phyloP scores from a whole-genome alignment of 2,329 filamentous ascomycete genomes.

The Colletotrichum sp. region DNA sequence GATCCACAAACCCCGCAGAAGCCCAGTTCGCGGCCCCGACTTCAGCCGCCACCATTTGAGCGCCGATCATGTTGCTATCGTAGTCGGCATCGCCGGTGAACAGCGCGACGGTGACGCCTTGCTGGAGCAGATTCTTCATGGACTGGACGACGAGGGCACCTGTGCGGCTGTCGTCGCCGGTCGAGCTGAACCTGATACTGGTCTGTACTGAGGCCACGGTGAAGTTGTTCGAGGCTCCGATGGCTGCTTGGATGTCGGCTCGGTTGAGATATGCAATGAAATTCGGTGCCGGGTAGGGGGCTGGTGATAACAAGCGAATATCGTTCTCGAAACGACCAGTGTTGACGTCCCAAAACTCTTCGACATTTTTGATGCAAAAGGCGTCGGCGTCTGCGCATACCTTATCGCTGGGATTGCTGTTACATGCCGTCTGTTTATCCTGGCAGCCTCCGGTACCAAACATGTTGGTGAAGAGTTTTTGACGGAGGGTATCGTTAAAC shows the following conservation, averaged over 20 bases:
- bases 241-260: background rate
- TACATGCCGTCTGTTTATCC: background rate
- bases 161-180: conserved; percentile 7
- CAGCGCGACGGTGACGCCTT: conserved; percentile 1
- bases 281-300: background rate
- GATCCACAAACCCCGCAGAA: background rate
- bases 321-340: background rate
- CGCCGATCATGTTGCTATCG: conserved; percentile 10
- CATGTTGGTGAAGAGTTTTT: background rate
- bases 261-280: conserved; percentile 8
- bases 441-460: background rate
- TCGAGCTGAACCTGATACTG: background rate
- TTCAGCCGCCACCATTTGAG: background rate
- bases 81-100: conserved; percentile 11
- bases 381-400: background rate
- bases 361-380: background rate
- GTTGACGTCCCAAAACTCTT: conserved; percentile 1
- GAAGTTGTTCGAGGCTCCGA: conserved; percentile 8
- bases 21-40: background rate
- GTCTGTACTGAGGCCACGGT: background rate
- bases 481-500: background rate
- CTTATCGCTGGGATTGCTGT: background rate
- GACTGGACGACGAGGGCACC: background rate
- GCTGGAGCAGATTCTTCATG: background rate
- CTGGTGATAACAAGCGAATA: background rate